A percentile compares a stretch with the other conserved stretches of the same genome.
Conservation (phyloP, 1,284 basidiomycete species). For the Exobasidium cylindrosporum region DNA sequence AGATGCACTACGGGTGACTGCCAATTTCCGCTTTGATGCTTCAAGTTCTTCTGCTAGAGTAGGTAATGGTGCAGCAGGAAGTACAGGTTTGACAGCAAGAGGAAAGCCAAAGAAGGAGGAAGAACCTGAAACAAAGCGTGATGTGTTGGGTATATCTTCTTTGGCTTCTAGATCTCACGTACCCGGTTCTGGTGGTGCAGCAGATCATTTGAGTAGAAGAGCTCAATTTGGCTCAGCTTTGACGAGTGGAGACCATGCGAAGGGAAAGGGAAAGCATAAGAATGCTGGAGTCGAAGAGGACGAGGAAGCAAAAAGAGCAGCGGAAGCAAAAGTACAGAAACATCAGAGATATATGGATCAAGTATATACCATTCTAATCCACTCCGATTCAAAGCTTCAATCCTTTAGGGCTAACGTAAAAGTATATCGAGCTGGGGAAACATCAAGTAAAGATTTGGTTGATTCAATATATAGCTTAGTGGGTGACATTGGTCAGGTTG, state of each 20-base stretch:
- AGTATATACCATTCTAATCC: conserved; percentile 65
- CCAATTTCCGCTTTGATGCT: conserved; percentile 75
- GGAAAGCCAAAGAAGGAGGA: neutral
- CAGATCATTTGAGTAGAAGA: conserved; percentile 28
- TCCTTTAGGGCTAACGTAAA: conserved; percentile 78
- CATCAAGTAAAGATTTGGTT: conserved; percentile 76
- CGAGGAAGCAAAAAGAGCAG: conserved; percentile 10
- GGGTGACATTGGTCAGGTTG: conserved; percentile 57
- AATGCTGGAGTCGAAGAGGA: neutral
- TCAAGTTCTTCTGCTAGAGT: conserved; percentile 46
- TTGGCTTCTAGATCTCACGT: conserved; percentile 56
- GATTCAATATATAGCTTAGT: conserved; percentile 82
- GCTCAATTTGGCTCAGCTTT: conserved; percentile 32
- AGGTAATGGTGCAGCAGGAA: neutral
- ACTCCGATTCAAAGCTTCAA: conserved; percentile 68
- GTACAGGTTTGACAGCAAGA: neutral
- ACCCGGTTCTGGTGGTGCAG: conserved; percentile 35
- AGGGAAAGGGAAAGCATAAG: conserved; percentile 11
- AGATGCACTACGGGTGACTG: conserved; percentile 73
- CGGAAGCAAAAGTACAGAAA: conserved; percentile 47
- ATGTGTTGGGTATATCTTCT: conserved; percentile 25
- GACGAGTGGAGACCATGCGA: conserved; percentile 18
- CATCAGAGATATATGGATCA: conserved; percentile 70
- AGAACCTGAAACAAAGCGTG: conserved; percentile 18
- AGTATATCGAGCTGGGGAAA: conserved; percentile 74